Base-by-base conservation (phyloP, 1,139 yeast species). In the Suhomyces kunorum region DNA sequence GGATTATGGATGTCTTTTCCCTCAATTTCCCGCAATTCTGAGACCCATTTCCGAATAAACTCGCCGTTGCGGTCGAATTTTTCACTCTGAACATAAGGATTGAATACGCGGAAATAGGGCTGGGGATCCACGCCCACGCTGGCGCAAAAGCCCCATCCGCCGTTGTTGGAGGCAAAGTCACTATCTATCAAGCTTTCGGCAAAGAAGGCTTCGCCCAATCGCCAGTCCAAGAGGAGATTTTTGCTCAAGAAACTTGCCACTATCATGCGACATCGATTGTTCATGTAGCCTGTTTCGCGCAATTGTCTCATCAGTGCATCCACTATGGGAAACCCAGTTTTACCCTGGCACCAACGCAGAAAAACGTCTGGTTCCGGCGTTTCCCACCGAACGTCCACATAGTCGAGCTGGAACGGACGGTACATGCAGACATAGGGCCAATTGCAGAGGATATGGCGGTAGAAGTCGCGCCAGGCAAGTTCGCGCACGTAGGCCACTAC, bases 401-500 rank as follows among this genome's bases (percentile, higher is more conserved):
- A 61, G 34, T 70, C 71, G 36, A 75, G 59, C 40, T 71, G 71
- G 50, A 71, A 71, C 1, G 82, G 82, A 38, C 67, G 53, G 49
- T 62, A 65, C 80, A 77, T 77, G 41, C 71, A 67, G 5, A 74
- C 55, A 47, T 68, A 74, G 4, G 83, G 83, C 72, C 77, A 74
- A 42, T 68, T 61, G 39, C 68, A 63, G 31, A 74, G 44, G 24
- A 75, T 64, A 45, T 78, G 80, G 28, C 71, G 65, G 51, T 78
- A 78, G 43, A 76, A 78, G 50, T 78, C 83, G 46, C 83, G 64
- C 77, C 81, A 78, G 1, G 81, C 79, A 6, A 78, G 62, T 53
- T 78, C 80, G 28, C 81, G 64, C 12, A 76, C 39, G 23, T 47
- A 49, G n/a, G 47, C 40, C 20, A 36, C 32, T 22, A 30, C 52